Percentiles rank a stretch among this genome's conserved stretches.
Conservation (phyloP, 2,329 filamentous ascomycete species). For the Hymenoscyphus salicellus region DNA sequence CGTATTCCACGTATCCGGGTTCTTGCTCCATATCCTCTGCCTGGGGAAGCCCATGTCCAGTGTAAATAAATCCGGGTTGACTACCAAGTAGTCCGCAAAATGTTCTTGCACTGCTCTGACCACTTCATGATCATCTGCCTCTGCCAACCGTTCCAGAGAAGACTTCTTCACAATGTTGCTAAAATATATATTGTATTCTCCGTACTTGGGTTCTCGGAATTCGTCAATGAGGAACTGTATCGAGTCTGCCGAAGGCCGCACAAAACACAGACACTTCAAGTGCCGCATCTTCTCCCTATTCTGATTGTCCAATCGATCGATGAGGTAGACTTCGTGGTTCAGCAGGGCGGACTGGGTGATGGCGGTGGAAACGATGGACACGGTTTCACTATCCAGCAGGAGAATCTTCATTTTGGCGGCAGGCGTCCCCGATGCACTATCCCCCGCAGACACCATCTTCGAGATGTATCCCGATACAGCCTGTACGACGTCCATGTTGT, state of each 20-base stretch:
- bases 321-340: conserved; percentile 96
- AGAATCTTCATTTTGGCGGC: conserved; percentile 98
- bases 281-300: conserved; percentile 97
- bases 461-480: conserved; percentile 92
- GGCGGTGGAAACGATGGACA: conserved; percentile 89
- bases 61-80: conserved; percentile 91
- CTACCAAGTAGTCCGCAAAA: conserved; percentile 91
- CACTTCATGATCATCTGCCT: conserved; percentile 96
- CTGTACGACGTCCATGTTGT: conserved; percentile 86
- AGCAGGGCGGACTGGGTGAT: conserved; percentile 93
- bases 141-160: conserved; percentile 84
- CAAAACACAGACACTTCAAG: conserved; percentile 86
- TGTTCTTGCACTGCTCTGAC: conserved; percentile 92
- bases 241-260: conserved; percentile 87
- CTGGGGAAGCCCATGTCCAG: conserved; percentile 70
- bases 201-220: conserved; percentile 91
- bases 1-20: conserved; percentile 84
- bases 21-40: conserved; percentile 75
- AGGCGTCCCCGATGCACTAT: conserved; percentile 62
- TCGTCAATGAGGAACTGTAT: conserved; percentile 95
- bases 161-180: conserved; percentile 98
- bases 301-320: conserved; percentile 88
- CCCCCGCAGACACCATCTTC: conserved; percentile 88
- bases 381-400: conserved; percentile 87
- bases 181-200: conserved; percentile 95